phyloP scores from a whole-genome alignment of 352 stramenopile species.

The Phytophthora ohioensis region DNA sequence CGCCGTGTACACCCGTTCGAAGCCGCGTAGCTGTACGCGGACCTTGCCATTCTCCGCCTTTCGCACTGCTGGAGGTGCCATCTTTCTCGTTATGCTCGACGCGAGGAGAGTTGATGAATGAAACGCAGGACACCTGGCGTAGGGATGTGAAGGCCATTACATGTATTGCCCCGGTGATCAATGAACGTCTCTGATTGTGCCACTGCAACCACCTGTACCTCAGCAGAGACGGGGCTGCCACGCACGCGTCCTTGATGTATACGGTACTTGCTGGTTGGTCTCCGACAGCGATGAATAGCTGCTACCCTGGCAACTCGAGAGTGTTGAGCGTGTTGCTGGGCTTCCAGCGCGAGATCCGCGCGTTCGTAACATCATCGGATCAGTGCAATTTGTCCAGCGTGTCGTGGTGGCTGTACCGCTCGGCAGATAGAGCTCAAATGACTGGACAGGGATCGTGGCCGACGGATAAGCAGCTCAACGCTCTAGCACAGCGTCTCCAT shows the following conservation, averaged over 20 bases:
- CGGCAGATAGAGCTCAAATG: not conserved
- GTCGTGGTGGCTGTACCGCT: slow-evolving; percentile 33
- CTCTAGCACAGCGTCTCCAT: slow-evolving; percentile 25
- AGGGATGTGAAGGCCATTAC: slow-evolving; percentile 11
- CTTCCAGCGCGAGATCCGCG: slow-evolving; percentile 33
- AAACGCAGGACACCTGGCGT: slow-evolving; percentile 6
- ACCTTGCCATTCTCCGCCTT: slow-evolving; percentile 23
- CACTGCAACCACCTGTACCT: slow-evolving; percentile 8
- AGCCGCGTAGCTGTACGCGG: slow-evolving; percentile 38
- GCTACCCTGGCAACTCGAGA: slow-evolving; percentile 21
- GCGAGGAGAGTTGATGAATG: slow-evolving; percentile 8
- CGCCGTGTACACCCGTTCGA: slow-evolving; percentile 38
- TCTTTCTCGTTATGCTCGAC: slow-evolving; percentile 1
- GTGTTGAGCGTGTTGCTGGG: slow-evolving; percentile 34
- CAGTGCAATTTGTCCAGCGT: slow-evolving; percentile 16
- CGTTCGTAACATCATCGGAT: slow-evolving; percentile 21
- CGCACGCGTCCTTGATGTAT: slow-evolving; percentile 25
- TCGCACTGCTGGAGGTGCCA: slow-evolving; percentile 16
- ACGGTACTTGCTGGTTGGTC: slow-evolving; percentile 29
- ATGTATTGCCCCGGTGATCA: not conserved
- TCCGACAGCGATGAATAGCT: slow-evolving; percentile 21
- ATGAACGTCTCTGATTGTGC: slow-evolving; percentile 10
- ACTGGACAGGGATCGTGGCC: slow-evolving; percentile 12
- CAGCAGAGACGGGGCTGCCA: slow-evolving; percentile 24
- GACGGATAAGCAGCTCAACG: slow-evolving; percentile 15